phyloP scores from a whole-genome alignment of 2,329 filamentous ascomycete species.

The Bretziella fagacearum region DNA sequence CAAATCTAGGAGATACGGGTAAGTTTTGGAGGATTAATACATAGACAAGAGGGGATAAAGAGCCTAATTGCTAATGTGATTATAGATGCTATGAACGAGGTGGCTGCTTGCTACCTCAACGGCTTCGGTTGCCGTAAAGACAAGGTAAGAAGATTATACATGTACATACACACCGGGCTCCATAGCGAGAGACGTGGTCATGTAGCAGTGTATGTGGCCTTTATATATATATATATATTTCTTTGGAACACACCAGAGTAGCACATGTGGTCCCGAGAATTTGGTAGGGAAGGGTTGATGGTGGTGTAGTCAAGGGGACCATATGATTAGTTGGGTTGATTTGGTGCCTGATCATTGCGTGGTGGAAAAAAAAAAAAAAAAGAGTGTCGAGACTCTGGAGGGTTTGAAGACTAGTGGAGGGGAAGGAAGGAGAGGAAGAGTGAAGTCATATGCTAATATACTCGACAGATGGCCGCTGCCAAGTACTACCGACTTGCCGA shows the following conservation, averaged over 20 bases:
- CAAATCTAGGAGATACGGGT: slow-evolving; percentile 82
- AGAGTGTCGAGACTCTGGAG: background rate
- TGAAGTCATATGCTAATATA: background rate
- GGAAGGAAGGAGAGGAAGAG: background rate
- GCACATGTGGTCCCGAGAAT: no score
- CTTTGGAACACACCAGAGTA: no score
- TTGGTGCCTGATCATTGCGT: no score
- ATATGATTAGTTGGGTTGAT: no score
- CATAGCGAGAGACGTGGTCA: no score
- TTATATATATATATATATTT: no score
- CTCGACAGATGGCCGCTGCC: slow-evolving; percentile 52
- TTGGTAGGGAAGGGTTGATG: no score
- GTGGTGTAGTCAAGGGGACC: no score
- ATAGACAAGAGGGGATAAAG: background rate
- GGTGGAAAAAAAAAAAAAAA: no score
- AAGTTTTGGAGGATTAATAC: no score
- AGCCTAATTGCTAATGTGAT: background rate
- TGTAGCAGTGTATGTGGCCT: background rate
- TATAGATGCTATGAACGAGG: slow-evolving; percentile 89
- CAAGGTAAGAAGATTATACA: slow-evolving; percentile 55
- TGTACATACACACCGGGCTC: background rate
- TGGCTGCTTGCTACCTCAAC: slow-evolving; percentile 86
- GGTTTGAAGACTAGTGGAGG: background rate
- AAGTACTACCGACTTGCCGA: slow-evolving; percentile 88
- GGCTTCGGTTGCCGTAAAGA: slow-evolving; percentile 97